These are phyloP conservation scores for Eimeria praecox DNA, from an alignment of 169 alveolate species.

Conservation along the genomic window DNA sequence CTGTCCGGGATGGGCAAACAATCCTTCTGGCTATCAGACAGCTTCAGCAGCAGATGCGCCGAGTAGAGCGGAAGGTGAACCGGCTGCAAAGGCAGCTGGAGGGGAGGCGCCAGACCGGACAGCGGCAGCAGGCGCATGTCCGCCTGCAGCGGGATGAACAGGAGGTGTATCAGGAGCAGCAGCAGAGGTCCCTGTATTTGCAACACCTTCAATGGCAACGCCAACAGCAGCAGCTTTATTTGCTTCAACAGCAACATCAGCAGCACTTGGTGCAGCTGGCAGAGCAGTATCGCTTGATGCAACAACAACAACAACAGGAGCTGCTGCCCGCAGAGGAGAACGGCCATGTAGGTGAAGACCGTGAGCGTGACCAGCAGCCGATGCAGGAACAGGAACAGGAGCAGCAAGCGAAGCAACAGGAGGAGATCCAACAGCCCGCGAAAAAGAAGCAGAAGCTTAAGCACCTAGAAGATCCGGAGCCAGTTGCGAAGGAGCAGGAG, in stretches of 20 bases:
- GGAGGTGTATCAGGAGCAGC: neutral
- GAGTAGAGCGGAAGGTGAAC: no score
- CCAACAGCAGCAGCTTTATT: neutral
- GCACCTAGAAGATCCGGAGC: neutral
- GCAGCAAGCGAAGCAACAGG: neutral
- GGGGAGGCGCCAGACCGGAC: no score
- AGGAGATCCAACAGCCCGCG: neutral
- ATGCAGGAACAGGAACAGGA: neutral
- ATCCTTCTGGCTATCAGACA: neutral
- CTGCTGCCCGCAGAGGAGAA: no score
- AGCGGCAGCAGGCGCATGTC: neutral
- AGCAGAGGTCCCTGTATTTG: neutral
- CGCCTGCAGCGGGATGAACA: neutral
- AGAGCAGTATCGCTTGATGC: neutral
- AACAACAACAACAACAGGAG: neutral
- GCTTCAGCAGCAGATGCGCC: no score
- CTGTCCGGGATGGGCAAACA: neutral
- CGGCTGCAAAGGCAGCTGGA: no score
- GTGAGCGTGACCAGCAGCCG: neutral
- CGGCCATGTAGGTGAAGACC: no score
- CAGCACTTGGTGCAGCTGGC: neutral
- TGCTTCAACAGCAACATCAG: neutral
- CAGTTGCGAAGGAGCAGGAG: neutral
- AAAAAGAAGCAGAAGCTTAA: neutral
- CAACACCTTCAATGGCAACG: neutral